phyloP scores from a whole-genome alignment of 306 rosid species.

The Vigna nakashimae region DNA sequence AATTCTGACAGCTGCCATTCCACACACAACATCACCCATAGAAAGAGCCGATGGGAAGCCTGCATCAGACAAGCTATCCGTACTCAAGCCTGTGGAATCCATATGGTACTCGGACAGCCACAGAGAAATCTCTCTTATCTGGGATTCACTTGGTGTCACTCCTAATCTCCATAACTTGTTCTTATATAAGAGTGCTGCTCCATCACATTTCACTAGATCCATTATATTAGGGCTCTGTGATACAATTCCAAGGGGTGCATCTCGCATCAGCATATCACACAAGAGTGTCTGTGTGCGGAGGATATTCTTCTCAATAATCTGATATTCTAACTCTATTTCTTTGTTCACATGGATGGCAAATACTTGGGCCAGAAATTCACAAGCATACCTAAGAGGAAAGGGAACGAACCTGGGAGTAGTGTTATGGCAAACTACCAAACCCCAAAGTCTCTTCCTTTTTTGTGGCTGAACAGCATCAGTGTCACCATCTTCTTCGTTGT shows the following conservation, averaged over 20 bases:
- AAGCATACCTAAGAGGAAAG: slow-evolving; percentile 97
- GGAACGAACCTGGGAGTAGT: slow-evolving; percentile 91
- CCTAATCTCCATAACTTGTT: slow-evolving; percentile 84
- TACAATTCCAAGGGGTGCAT: slow-evolving; percentile 90
- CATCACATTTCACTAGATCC: slow-evolving; percentile 97
- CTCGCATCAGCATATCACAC: slow-evolving; percentile 96
- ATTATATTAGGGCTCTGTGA: slow-evolving; percentile 89
- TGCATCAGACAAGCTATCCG: slow-evolving; percentile 94
- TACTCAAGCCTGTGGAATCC: slow-evolving; percentile 96
- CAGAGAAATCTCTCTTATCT: slow-evolving; percentile 69
- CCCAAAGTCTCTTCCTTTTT: slow-evolving; percentile 93
- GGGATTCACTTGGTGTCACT: slow-evolving; percentile 72
- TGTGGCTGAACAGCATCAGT: slow-evolving; percentile 69
- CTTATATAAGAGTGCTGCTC: slow-evolving; percentile 83
- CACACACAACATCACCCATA: slow-evolving; percentile 78
- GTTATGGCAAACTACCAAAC: slow-evolving; percentile 95
- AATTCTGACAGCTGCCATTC: slow-evolving; percentile 95
- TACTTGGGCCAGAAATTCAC: slow-evolving; percentile 95
- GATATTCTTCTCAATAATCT: slow-evolving; percentile 84
- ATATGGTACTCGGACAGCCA: slow-evolving; percentile 80
- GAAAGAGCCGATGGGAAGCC: slow-evolving; percentile 79
- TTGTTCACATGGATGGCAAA: slow-evolving; percentile 95
- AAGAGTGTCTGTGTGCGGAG: slow-evolving; percentile 91
- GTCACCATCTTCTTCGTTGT: slow-evolving; percentile 80
- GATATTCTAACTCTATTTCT: slow-evolving; percentile 85